phyloP scores from a whole-genome alignment of 2,329 filamentous ascomycete genomes.

The Dactylellina haptotyla region DNA sequence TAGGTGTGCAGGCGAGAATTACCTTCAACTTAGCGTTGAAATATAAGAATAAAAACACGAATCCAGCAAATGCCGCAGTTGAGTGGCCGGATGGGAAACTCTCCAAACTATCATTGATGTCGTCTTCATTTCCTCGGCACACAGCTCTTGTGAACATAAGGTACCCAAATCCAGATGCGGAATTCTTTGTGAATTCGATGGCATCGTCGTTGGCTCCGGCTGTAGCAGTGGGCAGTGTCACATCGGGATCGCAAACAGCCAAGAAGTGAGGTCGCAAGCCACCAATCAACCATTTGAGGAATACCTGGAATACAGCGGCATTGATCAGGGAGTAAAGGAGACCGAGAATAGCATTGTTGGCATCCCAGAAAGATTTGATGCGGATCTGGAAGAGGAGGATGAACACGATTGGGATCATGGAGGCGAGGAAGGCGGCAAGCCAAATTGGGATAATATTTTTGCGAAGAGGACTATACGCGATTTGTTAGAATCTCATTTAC shows the following conservation, averaged over 20 bases:
- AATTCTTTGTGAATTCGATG: constrained; percentile 55
- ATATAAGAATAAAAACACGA: constrained; percentile 76
- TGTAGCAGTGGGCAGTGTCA: constrained; percentile 68
- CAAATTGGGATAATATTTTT: constrained; percentile 78
- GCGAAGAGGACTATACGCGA: constrained; percentile 64
- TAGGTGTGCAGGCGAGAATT: neutral
- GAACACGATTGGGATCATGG: constrained; percentile 72
- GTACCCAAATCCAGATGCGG: constrained; percentile 67
- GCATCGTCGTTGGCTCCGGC: constrained; percentile 62
- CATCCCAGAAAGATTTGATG: constrained; percentile 74
- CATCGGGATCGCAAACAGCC: constrained; percentile 63
- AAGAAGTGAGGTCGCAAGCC: constrained; percentile 78
- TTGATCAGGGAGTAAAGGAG: constrained; percentile 76
- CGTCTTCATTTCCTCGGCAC: constrained; percentile 72
- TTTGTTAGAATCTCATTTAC: neutral
- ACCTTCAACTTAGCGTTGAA: constrained; percentile 83
- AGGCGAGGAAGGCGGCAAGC: constrained; percentile 73
- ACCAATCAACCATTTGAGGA: constrained; percentile 79
- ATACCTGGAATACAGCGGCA: constrained; percentile 79
- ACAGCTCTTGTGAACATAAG: constrained; percentile 77
- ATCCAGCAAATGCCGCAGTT: constrained; percentile 77
- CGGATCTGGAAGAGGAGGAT: constrained; percentile 75
- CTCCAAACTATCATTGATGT: constrained; percentile 76
- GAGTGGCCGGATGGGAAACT: constrained; percentile 79
- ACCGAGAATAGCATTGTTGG: constrained; percentile 76